Conservation (phyloP, 2,329 filamentous ascomycete genomes). For the Trichoderma koningiopsis region DNA sequence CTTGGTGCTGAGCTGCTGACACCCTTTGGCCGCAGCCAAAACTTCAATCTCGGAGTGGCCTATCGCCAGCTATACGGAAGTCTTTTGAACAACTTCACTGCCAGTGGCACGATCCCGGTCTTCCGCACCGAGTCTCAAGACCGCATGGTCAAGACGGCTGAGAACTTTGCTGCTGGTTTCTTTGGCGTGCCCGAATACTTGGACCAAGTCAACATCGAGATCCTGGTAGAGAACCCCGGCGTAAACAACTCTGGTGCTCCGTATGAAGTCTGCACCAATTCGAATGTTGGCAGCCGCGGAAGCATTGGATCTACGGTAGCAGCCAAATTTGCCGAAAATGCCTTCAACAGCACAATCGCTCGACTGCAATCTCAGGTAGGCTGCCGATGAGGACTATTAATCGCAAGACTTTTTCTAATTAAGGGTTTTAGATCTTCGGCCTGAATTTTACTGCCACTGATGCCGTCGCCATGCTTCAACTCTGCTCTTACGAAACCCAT, state of each 20-base stretch:
- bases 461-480: not conserved
- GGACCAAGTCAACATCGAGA: constrained; percentile 1
- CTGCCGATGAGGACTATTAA: not conserved
- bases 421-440: not conserved
- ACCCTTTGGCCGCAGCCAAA: constrained; percentile 15
- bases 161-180: not conserved
- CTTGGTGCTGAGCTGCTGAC: constrained; percentile 14
- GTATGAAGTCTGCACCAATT: not conserved
- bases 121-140: constrained; percentile 12
- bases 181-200: not conserved
- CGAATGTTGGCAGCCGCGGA: not conserved
- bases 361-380: constrained; percentile 1
- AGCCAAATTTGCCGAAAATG: not conserved
- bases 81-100: constrained; percentile 6
- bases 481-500: constrained; percentile 1
- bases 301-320: not conserved
- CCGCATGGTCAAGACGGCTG: constrained; percentile 4
- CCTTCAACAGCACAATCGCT: not conserved
- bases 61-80: constrained; percentile 3
- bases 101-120: constrained; percentile 1
- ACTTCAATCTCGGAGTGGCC: constrained; percentile 17
- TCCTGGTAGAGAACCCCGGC: not conserved
- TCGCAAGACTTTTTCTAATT: not conserved
- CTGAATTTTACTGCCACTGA: not conserved
- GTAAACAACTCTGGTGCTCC: not conserved